Conservation (phyloP, 1,284 basidiomycete genomes). For the Ganoderma meredithae region DNA sequence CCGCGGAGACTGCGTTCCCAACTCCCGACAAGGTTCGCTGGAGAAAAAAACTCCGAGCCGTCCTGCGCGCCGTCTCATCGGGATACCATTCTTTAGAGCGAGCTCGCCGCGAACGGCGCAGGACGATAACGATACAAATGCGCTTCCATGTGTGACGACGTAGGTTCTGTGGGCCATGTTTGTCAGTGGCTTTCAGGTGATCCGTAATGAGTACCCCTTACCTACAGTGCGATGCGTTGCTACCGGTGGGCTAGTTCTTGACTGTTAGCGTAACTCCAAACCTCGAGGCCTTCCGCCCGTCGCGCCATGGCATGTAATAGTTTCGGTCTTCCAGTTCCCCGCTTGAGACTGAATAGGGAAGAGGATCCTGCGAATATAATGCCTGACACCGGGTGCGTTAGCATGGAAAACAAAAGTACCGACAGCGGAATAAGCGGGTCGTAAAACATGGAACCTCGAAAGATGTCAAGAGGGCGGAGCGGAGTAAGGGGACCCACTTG, state of each 20-base stretch:
- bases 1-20: background rate
- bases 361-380: constrained; percentile 49
- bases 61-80: constrained; percentile 5
- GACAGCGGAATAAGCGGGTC: background rate
- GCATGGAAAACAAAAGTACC: background rate
- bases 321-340: constrained; percentile 36
- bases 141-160: background rate
- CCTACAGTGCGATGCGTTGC: background rate
- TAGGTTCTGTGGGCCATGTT: background rate
- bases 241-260: background rate
- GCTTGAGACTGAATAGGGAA: constrained; percentile 41
- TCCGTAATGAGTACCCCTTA: constrained; percentile 6
- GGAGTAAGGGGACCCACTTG: too few species aligned
- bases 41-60: background rate
- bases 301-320: constrained; percentile 41
- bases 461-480: too few species aligned
- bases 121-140: background rate
- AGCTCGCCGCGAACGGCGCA: constrained; percentile 1
- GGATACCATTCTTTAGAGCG: background rate
- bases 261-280: constrained; percentile 38
- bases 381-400: constrained; percentile 34
- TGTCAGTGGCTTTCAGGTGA: background rate
- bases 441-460: too few species aligned
- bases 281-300: constrained; percentile 39
- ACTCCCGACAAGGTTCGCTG: background rate